phyloP scores from a whole-genome alignment of 139 green algal species.

The Nannochloris sp. region DNA sequence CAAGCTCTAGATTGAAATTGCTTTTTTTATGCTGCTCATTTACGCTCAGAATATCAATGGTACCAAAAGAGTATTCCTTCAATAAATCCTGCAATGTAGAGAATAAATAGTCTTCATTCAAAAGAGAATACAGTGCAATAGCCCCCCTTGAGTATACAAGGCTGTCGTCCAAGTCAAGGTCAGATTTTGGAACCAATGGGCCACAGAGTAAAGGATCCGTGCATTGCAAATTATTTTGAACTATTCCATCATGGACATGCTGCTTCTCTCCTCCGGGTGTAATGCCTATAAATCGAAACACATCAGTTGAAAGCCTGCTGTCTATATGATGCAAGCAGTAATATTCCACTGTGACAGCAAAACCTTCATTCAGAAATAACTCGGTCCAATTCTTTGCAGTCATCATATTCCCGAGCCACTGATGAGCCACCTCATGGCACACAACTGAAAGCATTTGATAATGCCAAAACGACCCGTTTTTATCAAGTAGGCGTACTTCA shows the following conservation, averaged over 20 bases:
- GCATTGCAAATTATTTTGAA: too few species aligned
- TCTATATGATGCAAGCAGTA: constrained; percentile 1
- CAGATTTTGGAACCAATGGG: too few species aligned
- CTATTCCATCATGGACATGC: background rate
- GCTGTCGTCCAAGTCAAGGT: too few species aligned
- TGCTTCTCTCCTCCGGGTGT: background rate
- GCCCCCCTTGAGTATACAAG: too few species aligned
- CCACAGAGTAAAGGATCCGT: too few species aligned
- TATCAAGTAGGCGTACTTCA: constrained; percentile 4
- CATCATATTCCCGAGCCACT: constrained; percentile 9
- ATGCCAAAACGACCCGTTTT: background rate
- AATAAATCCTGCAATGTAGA: too few species aligned
- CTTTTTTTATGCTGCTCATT: too few species aligned
- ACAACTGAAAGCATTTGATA: background rate
- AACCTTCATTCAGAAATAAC: constrained; percentile 6
- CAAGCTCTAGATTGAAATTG: too few species aligned
- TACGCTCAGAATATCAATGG: too few species aligned
- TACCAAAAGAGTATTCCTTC: too few species aligned
- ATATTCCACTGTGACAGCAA: constrained; percentile 4
- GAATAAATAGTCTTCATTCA: too few species aligned
- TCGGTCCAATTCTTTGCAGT: background rate
- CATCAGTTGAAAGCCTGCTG: background rate
- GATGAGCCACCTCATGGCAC: constrained; percentile 10
- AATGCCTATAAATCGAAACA: constrained; percentile 6
- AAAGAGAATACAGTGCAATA: too few species aligned